Percentiles rank a stretch among this genome's conserved stretches.
Evolutionary conservation across 169 alveolate genomes (phyloP).

Genomic region (Cryptosporidium felis): DNA sequence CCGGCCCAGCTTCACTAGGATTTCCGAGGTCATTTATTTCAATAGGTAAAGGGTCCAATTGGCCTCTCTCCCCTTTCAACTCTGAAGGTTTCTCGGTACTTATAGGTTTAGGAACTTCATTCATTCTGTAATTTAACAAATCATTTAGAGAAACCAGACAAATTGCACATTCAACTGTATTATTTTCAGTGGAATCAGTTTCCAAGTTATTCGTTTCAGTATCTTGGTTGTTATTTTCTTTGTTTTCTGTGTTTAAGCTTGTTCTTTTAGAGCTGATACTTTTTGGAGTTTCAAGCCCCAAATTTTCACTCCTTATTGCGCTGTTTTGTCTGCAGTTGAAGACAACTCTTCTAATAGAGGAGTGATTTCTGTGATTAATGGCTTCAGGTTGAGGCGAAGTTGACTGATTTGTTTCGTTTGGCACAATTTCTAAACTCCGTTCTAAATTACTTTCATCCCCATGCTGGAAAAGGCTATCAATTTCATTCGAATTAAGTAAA

Average conservation of each 20-base stretch:
- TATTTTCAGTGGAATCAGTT: neutral
- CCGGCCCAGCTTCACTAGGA: no score
- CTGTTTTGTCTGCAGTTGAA: conserved; percentile 52
- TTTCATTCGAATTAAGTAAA: conserved; percentile 60
- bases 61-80: no score
- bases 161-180: conserved; percentile 37
- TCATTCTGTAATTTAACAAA: neutral
- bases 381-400: neutral
- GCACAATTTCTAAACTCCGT: neutral
- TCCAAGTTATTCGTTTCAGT: neutral
- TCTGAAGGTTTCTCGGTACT: no score
- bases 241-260: neutral
- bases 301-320: conserved; percentile 25
- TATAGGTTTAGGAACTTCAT: no score
- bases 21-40: no score
- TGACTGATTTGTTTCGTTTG: neutral
- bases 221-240: neutral
- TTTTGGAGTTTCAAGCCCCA: conserved; percentile 41
- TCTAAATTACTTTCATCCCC: neutral
- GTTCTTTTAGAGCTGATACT: neutral
- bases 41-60: no score
- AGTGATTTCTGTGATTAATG: neutral
- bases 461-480: conserved; percentile 23
- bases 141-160: conserved; percentile 28
- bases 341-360: conserved; percentile 55